phyloP scores from a whole-genome alignment of 116 monocot species.

The Dioscorea cayenensis region DNA sequence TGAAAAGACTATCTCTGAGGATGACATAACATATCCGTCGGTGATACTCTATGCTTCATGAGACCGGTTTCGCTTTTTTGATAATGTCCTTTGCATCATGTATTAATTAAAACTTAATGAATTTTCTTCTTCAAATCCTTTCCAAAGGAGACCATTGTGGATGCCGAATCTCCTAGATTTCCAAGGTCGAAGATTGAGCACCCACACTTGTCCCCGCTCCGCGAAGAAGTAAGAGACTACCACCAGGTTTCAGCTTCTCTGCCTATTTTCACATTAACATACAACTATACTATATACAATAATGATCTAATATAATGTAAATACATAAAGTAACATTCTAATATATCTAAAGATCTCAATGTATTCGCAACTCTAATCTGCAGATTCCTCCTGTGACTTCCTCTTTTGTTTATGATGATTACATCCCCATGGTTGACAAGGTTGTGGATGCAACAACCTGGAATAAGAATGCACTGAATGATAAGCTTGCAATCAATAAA shows the following conservation, averaged over 20 bases:
- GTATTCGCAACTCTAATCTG: not conserved
- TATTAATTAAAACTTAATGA: not conserved
- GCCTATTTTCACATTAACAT: no score
- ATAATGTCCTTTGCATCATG: not conserved
- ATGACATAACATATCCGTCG: conserved; percentile 61
- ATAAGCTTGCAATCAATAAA: conserved; percentile 38
- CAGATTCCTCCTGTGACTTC: conserved; percentile 15
- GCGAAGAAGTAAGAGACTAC: conserved; percentile 36
- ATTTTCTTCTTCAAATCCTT: conserved; percentile 37
- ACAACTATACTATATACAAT: no score
- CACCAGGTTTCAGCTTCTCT: not conserved
- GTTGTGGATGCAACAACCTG: conserved; percentile 53
- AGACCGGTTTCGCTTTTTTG: not conserved
- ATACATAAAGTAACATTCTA: no score
- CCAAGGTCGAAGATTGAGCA: conserved; percentile 38
- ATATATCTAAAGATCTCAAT: no score
- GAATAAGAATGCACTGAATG: conserved; percentile 35
- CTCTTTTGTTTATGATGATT: conserved; percentile 28
- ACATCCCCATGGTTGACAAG: conserved; percentile 83
- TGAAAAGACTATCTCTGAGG: conserved; percentile 86
- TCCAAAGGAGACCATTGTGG: conserved; percentile 9
- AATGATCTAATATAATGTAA: no score
- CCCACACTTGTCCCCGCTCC: conserved; percentile 65
- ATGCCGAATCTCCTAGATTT: conserved; percentile 26
- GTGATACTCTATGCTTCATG: conserved; percentile 12